Conservation (phyloP, 2,329 filamentous ascomycete species). For the Ophiostoma sp. region DNA sequence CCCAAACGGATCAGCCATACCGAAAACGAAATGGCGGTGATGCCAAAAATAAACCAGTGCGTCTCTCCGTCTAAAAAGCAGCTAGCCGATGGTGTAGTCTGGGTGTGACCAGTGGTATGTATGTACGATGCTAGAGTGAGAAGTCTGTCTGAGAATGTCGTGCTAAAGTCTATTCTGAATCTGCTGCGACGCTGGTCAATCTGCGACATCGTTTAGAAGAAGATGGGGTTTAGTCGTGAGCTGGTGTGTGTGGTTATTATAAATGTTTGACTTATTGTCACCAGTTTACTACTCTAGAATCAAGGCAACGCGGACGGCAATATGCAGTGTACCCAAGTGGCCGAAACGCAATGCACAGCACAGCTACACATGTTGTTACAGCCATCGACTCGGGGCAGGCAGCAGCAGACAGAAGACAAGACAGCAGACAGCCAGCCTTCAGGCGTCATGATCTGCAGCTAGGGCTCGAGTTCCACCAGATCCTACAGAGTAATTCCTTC, state of each 20-base stretch:
- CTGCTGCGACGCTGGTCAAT: background rate
- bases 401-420: too few relatives aligned
- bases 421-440: background rate
- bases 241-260: too few relatives aligned
- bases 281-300: background rate
- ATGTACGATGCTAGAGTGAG: too few relatives aligned
- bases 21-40: constrained; percentile 20
- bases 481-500: background rate
- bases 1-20: constrained; percentile 19
- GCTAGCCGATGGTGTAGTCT: background rate
- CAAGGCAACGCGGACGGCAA: background rate
- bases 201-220: background rate
- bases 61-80: background rate
- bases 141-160: background rate
- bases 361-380: background rate
- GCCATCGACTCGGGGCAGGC: background rate
- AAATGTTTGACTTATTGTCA: background rate
- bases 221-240: too few relatives aligned
- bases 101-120: background rate
- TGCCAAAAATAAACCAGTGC: constrained; percentile 26
- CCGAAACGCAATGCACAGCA: background rate
- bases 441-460: constrained; percentile 20
- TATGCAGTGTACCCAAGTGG: background rate
- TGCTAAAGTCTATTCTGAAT: background rate
- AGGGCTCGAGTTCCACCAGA: constrained; percentile 22